Conservation (phyloP, 139 green algal species). For the Klebsormidium nitens region DNA sequence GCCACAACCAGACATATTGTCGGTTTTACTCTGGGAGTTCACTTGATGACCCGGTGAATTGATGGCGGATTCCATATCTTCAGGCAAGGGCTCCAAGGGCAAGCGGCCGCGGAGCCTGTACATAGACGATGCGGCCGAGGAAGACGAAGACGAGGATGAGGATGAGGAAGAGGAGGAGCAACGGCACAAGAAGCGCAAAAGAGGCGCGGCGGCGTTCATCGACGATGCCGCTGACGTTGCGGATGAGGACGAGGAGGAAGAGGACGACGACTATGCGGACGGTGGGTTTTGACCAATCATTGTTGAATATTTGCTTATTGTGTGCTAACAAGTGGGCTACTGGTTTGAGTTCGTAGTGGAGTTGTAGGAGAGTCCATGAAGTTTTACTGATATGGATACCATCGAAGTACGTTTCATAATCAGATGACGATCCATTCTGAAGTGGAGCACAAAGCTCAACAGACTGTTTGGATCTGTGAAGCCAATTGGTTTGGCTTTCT, state of each 20-base stretch:
- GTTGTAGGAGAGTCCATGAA: too few relatives aligned
- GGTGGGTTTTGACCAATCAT: conserved; percentile 6
- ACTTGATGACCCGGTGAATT: too few relatives aligned
- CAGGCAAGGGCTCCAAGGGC: too few relatives aligned
- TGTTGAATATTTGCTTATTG: neutral
- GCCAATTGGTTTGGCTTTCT: too few relatives aligned
- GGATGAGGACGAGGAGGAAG: conserved; percentile 43
- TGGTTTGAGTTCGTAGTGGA: neutral
- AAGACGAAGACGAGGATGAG: conserved; percentile 22
- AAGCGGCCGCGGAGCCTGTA: neutral
- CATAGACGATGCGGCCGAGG: conserved; percentile 29
- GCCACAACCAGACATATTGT: too few relatives aligned
- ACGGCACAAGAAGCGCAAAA: neutral
- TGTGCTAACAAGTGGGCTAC: neutral
- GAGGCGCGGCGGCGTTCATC: conserved; percentile 5
- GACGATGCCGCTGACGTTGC: conserved; percentile 28
- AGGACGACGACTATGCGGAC: conserved; percentile 38
- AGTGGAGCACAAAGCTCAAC: conserved; percentile 2
- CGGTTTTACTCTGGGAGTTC: too few relatives aligned
- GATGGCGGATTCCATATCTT: too few relatives aligned
- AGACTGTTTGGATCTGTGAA: too few relatives aligned
- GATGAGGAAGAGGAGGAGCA: conserved; percentile 7
- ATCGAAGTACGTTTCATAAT: neutral
- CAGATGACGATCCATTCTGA: neutral
- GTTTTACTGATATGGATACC: too few relatives aligned